Percentiles rank a stretch among this genome's conserved stretches.
These are phyloP conservation scores for Chaetomium strumarium DNA, from an alignment of 2,329 filamentous ascomycete species.

Conservation along the genomic window DNA sequence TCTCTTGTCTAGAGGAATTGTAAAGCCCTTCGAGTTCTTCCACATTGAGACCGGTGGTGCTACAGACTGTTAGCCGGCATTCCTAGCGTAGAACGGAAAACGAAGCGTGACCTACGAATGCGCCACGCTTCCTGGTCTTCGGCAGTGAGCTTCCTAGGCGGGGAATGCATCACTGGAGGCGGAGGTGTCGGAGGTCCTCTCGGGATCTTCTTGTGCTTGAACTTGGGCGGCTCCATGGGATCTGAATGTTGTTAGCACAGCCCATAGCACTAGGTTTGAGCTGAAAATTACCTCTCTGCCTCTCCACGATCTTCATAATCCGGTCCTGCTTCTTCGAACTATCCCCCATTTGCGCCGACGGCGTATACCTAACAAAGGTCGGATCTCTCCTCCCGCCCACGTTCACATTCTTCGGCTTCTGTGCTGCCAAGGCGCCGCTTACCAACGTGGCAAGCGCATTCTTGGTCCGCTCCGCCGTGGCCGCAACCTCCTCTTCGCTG, in stretches of 20 bases:
- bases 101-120: constrained; percentile 41
- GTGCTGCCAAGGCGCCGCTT: constrained; percentile 77
- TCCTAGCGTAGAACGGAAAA: background rate
- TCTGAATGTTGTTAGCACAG: constrained; percentile 40
- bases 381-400: constrained; percentile 74
- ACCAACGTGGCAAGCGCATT: constrained; percentile 78
- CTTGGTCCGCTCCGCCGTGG: constrained; percentile 81
- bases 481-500: constrained; percentile 75
- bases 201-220: constrained; percentile 98
- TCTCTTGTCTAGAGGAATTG: constrained; percentile 90
- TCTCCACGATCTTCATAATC: constrained; percentile 97
- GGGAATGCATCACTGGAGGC: constrained; percentile 90
- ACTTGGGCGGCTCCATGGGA: constrained; percentile 95
- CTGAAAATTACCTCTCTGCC: constrained; percentile 52
- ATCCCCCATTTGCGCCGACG: constrained; percentile 92
- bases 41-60: constrained; percentile 88
- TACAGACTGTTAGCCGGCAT: constrained; percentile 21
- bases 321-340: constrained; percentile 82
- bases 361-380: constrained; percentile 93
- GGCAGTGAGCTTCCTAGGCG: constrained; percentile 88
- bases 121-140: constrained; percentile 97
- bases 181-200: constrained; percentile 87
- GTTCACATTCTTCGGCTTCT: constrained; percentile 94
- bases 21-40: constrained; percentile 99
- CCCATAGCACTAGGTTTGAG: background rate